Evolutionary conservation across 176 grass and related monocot genomes (phyloP).

Genomic region (Oryza nivara): DNA sequence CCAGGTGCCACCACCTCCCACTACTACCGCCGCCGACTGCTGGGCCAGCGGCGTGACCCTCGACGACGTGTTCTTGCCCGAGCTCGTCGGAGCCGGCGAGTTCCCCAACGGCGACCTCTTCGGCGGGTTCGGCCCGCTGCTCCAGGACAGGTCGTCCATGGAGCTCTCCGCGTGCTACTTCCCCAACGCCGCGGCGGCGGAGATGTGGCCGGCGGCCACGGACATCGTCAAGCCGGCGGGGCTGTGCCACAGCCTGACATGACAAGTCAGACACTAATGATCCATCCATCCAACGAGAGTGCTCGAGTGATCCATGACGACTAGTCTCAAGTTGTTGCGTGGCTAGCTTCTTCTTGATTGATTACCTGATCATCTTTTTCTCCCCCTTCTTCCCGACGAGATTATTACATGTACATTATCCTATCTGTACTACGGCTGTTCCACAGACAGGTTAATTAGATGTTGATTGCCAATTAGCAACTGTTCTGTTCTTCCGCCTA

Average conservation of each 20-base stretch:
- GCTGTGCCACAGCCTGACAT: constrained; percentile 63
- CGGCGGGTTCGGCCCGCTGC: constrained; percentile 36
- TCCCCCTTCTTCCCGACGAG: background rate
- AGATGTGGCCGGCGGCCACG: constrained; percentile 39
- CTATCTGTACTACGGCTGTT: background rate
- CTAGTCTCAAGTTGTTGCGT: background rate
- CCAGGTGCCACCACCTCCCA: background rate
- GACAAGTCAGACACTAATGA: background rate
- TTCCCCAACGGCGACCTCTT: constrained; percentile 37
- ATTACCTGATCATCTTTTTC: background rate
- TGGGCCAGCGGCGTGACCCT: constrained; percentile 25
- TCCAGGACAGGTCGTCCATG: constrained; percentile 37
- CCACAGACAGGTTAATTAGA: constrained; percentile 36
- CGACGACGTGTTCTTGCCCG: constrained; percentile 60
- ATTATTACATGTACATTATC: constrained; percentile 59
- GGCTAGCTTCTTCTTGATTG: background rate
- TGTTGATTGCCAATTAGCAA: constrained; percentile 43
- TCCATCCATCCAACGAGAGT: background rate
- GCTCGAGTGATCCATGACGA: constrained; percentile 20
- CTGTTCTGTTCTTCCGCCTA: background rate
- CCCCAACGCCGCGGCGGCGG: constrained; percentile 42
- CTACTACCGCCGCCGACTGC: background rate
- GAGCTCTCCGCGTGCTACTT: constrained; percentile 62
- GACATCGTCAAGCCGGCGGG: constrained; percentile 38
- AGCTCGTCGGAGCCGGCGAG: constrained; percentile 51